Evolutionary conservation across 1,139 yeast species (phyloP), one percentile per base, ranked within the genome.

Genomic region (Yamadazyma songkhlaensis): DNA sequence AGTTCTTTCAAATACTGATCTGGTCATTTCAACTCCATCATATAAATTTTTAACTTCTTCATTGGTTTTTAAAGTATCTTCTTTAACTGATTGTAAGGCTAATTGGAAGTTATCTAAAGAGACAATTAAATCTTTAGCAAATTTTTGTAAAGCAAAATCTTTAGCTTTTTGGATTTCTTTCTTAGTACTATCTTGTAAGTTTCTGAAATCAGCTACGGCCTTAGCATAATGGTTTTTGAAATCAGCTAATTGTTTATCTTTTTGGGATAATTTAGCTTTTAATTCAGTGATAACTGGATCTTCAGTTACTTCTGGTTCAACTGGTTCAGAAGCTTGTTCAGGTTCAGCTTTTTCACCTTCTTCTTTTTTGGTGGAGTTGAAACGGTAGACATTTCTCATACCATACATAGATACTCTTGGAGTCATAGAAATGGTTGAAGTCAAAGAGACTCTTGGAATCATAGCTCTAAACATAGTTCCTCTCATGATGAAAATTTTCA

Each of bases 1-100:
- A 24, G 97, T 90, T 72, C 84, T 86, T 60, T 85, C 95, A 54
- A 90, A 85, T 28, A 90, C 81, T 47, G 77, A 79, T 67, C 86
- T 84, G 40, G 96, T 90, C 96, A 90, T 85, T 54, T 81, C 78
- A 43, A 90, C 92, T 57, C 97, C 97, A 31, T 88, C 95, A 57
- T 82, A 85, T 49, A 90, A 70, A 58, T 82, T 84, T 47, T 78
- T 75, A 42, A 90, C 78, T 56, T 85, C 95, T 39, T 67, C 67
- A 49, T 79, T 78, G 37, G 74, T 58, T 44, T 69, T 61, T 42
- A 81, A 58, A 17, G 80, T 74, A 38, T 86, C 95, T 49, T 74
- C 81, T 50, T 77, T 74, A 47, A 89, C 90, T 2, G 94, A 86
- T 39, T 74, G 71, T 53, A 90, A 71, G 2, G 97, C 97, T 51